Evolutionary conservation across 2,329 filamentous ascomycete genomes (phyloP).

Genomic region (Alternaria triticimaculans): DNA sequence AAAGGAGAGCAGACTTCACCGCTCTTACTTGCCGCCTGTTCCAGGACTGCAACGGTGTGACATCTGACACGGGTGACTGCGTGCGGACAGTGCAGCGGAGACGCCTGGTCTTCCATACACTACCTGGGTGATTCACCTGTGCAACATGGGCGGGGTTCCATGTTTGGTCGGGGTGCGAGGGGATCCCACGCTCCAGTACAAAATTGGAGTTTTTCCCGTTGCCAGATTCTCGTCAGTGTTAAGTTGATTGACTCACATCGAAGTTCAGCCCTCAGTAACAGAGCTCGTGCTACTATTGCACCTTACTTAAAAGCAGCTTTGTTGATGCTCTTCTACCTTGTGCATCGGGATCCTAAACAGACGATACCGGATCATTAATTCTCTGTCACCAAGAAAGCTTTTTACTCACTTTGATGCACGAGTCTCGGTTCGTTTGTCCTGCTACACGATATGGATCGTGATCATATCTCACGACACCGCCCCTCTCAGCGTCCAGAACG

Average conservation of each 20-base stretch:
- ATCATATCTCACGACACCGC: not conserved
- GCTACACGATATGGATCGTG: not conserved
- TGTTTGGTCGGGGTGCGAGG: not conserved
- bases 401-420: not conserved
- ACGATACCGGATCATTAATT: not conserved
- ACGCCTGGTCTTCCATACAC: not conserved
- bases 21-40: too few species aligned
- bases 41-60: too few species aligned
- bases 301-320: too few species aligned
- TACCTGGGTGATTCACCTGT: not conserved
- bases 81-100: not conserved
- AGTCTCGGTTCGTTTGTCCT: not conserved
- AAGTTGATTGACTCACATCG: not conserved
- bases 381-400: not conserved
- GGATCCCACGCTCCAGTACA: not conserved
- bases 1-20: too few species aligned
- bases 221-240: not conserved
- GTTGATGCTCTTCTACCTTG: too few species aligned
- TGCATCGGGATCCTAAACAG: not conserved
- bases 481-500: not conserved
- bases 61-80: too few species aligned
- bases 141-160: not conserved
- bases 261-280: not conserved
- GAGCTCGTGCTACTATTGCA: too few species aligned
- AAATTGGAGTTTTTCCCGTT: rapidly evolving